Evolutionary conservation across 169 alveolate species (phyloP).

Genomic region (Cryptosporidium viatorum): DNA sequence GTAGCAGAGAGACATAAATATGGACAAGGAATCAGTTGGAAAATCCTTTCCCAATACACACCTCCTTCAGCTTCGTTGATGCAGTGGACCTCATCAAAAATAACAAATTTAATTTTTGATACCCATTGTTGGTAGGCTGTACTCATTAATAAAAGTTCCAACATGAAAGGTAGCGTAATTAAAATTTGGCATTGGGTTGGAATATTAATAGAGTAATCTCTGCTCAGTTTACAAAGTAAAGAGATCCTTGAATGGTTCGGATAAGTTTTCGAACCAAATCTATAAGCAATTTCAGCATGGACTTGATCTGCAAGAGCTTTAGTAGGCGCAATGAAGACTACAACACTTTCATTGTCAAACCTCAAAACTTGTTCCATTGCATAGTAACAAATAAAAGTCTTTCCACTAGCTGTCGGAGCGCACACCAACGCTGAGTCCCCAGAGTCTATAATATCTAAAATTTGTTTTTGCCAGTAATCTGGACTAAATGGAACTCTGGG

Average conservation of each 20-base stretch:
- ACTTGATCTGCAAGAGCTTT: constrained; percentile 92
- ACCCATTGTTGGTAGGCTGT: constrained; percentile 80
- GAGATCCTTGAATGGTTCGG: constrained; percentile 78
- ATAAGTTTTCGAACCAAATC: constrained; percentile 89
- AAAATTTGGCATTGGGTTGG: constrained; percentile 88
- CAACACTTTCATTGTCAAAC: constrained; percentile 87
- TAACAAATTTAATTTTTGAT: constrained; percentile 86
- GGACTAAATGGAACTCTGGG: constrained; percentile 90
- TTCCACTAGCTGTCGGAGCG: constrained; percentile 94
- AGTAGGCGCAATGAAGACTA: constrained; percentile 91
- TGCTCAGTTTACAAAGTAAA: constrained; percentile 77
- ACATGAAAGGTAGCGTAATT: constrained; percentile 88
- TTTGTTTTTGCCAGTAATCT: constrained; percentile 91
- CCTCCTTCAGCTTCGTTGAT: constrained; percentile 77
- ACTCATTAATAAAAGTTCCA: constrained; percentile 87
- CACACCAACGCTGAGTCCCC: constrained; percentile 85
- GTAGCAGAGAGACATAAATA: constrained; percentile 93
- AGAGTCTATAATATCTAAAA: constrained; percentile 86
- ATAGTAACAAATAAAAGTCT: constrained; percentile 92
- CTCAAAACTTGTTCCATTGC: constrained; percentile 91
- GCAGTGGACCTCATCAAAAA: constrained; percentile 92
- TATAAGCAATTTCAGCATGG: constrained; percentile 89
- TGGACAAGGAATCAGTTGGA: constrained; percentile 91
- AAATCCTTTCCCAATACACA: constrained; percentile 78
- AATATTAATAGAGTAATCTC: constrained; percentile 83